Conservation (phyloP, 495 filamentous ascomycete genomes). For the Usnea hakonensis region DNA sequence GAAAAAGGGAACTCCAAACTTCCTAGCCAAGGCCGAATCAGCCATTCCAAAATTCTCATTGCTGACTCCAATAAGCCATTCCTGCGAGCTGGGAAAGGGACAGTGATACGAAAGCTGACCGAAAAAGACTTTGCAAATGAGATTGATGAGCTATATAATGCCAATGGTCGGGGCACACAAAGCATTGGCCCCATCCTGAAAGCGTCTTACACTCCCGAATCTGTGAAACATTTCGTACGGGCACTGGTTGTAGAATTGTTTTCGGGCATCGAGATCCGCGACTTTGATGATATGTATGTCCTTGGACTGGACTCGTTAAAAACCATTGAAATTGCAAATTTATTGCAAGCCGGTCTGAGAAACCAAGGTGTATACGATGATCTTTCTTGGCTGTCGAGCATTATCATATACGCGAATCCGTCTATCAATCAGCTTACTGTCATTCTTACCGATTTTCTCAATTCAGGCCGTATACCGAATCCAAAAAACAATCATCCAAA, state of each 20-base stretch:
- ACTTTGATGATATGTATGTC: slow-evolving; percentile 13
- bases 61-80: slow-evolving; percentile 35
- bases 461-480: slow-evolving; percentile 6
- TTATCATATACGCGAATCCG: slow-evolving; percentile 16
- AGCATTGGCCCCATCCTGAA: background rate
- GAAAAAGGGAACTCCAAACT: slow-evolving; percentile 20
- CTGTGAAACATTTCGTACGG: slow-evolving; percentile 1
- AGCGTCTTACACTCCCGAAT: background rate
- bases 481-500: background rate
- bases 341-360: slow-evolving; percentile 6
- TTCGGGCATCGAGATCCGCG: background rate
- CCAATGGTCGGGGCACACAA: slow-evolving; percentile 20
- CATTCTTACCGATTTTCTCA: slow-evolving; percentile 12
- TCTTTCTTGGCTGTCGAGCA: slow-evolving; percentile 4
- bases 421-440: slow-evolving; percentile 6
- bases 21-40: slow-evolving; percentile 23
- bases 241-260: background rate
- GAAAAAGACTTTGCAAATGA: slow-evolving; percentile 6
- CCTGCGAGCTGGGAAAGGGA: slow-evolving; percentile 46
- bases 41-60: slow-evolving; percentile 8
- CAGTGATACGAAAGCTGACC: slow-evolving; percentile 41
- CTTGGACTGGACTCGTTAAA: slow-evolving; percentile 17
- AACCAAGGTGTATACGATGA: background rate
- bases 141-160: slow-evolving; percentile 25
- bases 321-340: slow-evolving; percentile 5